Evolutionary conservation across 164 flowering plant genomes (phyloP).

Genomic region (Stephania yunnanensis): DNA sequence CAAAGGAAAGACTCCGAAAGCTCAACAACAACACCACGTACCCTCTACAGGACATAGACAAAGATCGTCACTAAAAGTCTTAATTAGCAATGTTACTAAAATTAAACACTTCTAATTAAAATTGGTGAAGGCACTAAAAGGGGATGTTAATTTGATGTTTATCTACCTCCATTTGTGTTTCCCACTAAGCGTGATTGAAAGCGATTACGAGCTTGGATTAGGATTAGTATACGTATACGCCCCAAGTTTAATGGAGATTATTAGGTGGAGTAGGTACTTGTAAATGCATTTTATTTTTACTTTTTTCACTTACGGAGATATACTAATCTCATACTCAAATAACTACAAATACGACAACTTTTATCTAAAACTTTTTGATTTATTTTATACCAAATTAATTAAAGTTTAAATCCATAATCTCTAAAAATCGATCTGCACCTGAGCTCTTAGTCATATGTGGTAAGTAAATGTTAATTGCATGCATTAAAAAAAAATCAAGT

Average conservation of each 20-base stretch:
- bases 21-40: constrained; percentile 14
- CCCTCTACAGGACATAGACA: constrained; percentile 8
- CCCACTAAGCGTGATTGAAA: constrained; percentile 15
- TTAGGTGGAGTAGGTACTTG: constrained; percentile 12
- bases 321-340: too few relatives aligned
- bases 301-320: too few relatives aligned
- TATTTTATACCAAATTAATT: too few relatives aligned
- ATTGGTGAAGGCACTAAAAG: constrained; percentile 5
- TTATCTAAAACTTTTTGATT: too few relatives aligned
- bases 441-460: constrained; percentile 3
- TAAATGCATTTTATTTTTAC: too few relatives aligned
- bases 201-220: constrained; percentile 15
- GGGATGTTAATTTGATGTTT: constrained; percentile 9
- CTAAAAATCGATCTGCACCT: too few relatives aligned
- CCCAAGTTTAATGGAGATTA: constrained; percentile 5
- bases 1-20: constrained; percentile 23
- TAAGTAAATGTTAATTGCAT: constrained; percentile 16
- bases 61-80: constrained; percentile 13
- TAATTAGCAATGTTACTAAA: neutral
- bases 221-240: neutral
- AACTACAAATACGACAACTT: too few relatives aligned
- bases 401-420: too few relatives aligned
- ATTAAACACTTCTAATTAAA: neutral
- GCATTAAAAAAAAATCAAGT: neutral
- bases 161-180: constrained; percentile 5